Evolutionary conservation across 2,329 filamentous ascomycete species (phyloP), one percentile per base, ranked within the genome.

Genomic region (Cladosporium sp.): DNA sequence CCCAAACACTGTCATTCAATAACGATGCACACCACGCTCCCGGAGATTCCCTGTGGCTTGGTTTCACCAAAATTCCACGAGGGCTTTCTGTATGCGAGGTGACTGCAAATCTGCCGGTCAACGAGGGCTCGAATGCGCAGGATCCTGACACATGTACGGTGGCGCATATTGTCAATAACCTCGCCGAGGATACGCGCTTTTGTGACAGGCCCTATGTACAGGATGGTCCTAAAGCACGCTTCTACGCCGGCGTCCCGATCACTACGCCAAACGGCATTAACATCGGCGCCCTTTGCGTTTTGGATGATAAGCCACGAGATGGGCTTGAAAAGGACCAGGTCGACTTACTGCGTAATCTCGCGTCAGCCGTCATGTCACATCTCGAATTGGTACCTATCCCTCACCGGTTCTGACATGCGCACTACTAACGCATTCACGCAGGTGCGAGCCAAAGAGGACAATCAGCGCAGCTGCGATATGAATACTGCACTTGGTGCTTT

Each of bases 171-270:
- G 57, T 66, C 30, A 59, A 62, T 36, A 57, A 67, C 30, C 53
- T 66, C 4, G 50, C 50, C 6, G 53, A 60, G n/a, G 58, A 63
- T 38, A 49, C 51, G 3, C 49, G 56, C 9, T 65, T 64, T 35
- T 59, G 58, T 35, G 55, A 64, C 15, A 27, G 55, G 18, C 57
- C 62, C 9, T 66, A 59, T 49, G 62, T 66, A 2, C 55, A 32
- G 5, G 57, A 52, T 35, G 57, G 57, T n/a, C 63, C 64, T 0
- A 57, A 54, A 15, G 61, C 58, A 7, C 57, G 59, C 7, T 82
- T 82, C 58, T 79, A 80, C 52, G 78, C 78, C 5, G 78, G 77
- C 15, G 81, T 84, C 0, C 83, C 83, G 0, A 78, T 86, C 48
- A 74, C 76, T 20, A 82, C 78, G 2, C 75, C 75, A 0, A 76